Evolutionary conservation across 2,329 filamentous ascomycete genomes (phyloP).

Genomic region (Trichothecium roseum): DNA sequence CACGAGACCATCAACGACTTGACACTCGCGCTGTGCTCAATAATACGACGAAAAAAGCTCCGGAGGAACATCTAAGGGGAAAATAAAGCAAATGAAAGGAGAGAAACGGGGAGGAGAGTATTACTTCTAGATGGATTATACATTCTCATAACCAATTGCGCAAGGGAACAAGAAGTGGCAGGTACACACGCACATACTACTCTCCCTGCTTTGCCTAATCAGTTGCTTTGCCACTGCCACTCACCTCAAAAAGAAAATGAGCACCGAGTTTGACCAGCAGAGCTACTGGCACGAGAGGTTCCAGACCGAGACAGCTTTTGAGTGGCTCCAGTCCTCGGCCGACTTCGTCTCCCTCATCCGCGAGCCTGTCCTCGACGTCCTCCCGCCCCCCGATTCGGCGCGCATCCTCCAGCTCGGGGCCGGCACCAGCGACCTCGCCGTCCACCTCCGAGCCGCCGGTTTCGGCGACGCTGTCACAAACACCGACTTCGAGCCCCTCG

Average conservation of each 20-base stretch:
- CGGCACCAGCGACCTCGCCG: constrained; percentile 40
- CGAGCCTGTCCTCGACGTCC: constrained; percentile 22
- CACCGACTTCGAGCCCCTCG: constrained; percentile 38
- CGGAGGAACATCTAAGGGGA: no score
- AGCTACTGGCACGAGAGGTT: constrained; percentile 40
- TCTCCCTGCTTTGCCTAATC: no score
- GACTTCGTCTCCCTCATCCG: constrained; percentile 28
- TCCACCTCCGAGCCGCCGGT: constrained; percentile 29
- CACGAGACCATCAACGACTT: no score
- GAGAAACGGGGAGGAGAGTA: no score
- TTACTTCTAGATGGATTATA: no score
- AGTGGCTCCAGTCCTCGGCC: constrained; percentile 34
- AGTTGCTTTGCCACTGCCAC: no score
- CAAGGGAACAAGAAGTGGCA: no score
- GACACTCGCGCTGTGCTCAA: no score
- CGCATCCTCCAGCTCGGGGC: constrained; percentile 35
- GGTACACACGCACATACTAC: no score
- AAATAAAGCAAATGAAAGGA: no score
- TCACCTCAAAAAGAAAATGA: neutral
- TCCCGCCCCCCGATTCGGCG: constrained; percentile 12
- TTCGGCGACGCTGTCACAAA: constrained; percentile 34
- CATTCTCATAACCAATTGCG: no score
- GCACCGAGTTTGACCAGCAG: constrained; percentile 34
- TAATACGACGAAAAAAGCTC: no score
- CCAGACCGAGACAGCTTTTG: constrained; percentile 30